Evolutionary conservation across 2,329 filamentous ascomycete genomes (phyloP), one percentile per base, ranked within the genome.

Genomic region (Venturia oleaginea): DNA sequence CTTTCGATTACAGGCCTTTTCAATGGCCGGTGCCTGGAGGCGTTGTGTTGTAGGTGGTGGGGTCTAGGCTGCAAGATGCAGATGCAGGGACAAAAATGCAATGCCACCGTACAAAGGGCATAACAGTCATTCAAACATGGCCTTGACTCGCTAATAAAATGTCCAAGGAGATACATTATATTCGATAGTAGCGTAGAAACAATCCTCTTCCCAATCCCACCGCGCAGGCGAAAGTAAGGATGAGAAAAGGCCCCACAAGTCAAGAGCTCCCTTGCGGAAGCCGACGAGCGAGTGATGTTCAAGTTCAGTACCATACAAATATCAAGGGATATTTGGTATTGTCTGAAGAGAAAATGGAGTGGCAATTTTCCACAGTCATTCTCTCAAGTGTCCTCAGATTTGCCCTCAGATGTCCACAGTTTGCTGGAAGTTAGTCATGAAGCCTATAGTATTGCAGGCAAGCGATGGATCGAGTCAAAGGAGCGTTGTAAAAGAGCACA

Each of bases 121-220:
- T n/a, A n/a, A n/a, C n/a, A n/a, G n/a, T n/a, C n/a, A n/a, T n/a
- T n/a, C n/a, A n/a, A 38, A 38, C 37, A 38, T 6, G 37, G 37
- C 6, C 37, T 38, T 11, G 37, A 38, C 6, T 11, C 37, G 11
- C 37, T 6, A 6, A 11, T 38, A 17, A 46, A 46, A 6, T n/a
- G 22, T 46, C 19, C 19, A 1, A 46, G 42, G 13, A n/a, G 13
- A 1, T 17, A 40, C 4, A 40, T 2, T 17, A 40, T 40, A 17
- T 15, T 15, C 38, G 4, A 40, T 40, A 40, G 11, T 4, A 40
- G 17, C 11, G 13, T 4, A 8, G 6, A 30, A 2, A 15, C 15
- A 11, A 27, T 62, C 42, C 61, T 62, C 61, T n/a, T 62, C 61
- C 61, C 15, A n/a, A n/a, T 48, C 61, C 61, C 61, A 48, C 40